These are phyloP conservation scores for Aureobasidium vineae DNA, from an alignment of 2,329 filamentous ascomycete genomes.

Conservation along the genomic window DNA sequence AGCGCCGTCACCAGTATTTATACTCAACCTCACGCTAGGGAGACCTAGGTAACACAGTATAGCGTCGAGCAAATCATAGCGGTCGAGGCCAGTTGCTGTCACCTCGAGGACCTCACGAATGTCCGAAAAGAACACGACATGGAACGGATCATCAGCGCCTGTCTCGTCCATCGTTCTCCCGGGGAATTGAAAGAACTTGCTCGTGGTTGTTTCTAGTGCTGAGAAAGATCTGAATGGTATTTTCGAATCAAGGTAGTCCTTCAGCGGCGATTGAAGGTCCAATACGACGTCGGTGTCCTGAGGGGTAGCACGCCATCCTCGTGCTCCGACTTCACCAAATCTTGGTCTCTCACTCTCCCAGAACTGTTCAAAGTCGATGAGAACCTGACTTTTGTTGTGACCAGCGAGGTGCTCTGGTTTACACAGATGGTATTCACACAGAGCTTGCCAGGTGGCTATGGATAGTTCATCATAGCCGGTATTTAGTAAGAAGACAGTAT, in stretches of 20 bases:
- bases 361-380: constrained; percentile 62
- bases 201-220: constrained; percentile 54
- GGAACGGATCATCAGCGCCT: constrained; percentile 65
- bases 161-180: constrained; percentile 73
- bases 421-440: constrained; percentile 70
- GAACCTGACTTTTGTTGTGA: constrained; percentile 25
- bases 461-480: constrained; percentile 76
- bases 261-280: neutral
- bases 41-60: constrained; percentile 53
- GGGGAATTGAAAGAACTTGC: constrained; percentile 56
- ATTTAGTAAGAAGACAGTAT: constrained; percentile 72
- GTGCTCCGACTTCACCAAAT: constrained; percentile 69
- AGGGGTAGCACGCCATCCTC: constrained; percentile 65
- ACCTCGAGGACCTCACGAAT: constrained; percentile 62
- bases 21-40: constrained; percentile 49
- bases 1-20: neutral
- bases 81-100: constrained; percentile 40
- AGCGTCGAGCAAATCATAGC: constrained; percentile 60
- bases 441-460: constrained; percentile 76
- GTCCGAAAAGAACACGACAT: constrained; percentile 77
- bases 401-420: constrained; percentile 43
- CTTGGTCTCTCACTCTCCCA: constrained; percentile 84
- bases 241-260: constrained; percentile 26
- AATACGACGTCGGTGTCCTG: constrained; percentile 30
- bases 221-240: constrained; percentile 49